Conservation (phyloP, 2,329 filamentous ascomycete species). For the Fusarium bactridioides region DNA sequence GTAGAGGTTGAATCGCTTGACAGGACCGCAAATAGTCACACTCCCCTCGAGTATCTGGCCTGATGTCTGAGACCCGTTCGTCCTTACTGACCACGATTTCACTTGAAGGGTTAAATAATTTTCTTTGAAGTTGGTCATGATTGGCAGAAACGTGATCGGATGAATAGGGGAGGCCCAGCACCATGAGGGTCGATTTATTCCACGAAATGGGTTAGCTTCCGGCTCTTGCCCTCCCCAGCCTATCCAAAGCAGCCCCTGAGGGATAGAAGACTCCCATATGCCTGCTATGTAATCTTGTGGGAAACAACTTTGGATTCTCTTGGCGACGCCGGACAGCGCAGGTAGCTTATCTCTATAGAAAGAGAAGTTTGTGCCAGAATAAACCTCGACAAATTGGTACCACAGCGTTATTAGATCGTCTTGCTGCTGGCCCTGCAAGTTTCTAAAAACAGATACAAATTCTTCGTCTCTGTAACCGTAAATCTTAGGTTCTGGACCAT, state of each 20-base stretch:
- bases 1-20: background rate
- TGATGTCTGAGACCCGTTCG: background rate
- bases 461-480: background rate
- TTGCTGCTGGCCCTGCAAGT: too few relatives aligned
- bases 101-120: background rate
- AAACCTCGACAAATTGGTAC: background rate
- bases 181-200: background rate
- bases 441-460: background rate
- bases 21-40: background rate
- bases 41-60: background rate
- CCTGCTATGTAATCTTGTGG: background rate
- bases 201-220: background rate
- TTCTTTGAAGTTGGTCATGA: background rate
- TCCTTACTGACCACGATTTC: background rate
- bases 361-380: background rate
- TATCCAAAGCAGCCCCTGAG: background rate
- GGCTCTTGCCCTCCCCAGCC: too few relatives aligned
- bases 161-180: background rate
- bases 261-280: background rate
- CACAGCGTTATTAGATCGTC: background rate
- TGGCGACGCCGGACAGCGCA: background rate
- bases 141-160: background rate
- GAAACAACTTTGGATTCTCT: background rate
- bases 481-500: rapidly evolving
- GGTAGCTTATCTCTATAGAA: background rate